phyloP scores from a whole-genome alignment of 805 yeast species.

The Pichia nakasei region DNA sequence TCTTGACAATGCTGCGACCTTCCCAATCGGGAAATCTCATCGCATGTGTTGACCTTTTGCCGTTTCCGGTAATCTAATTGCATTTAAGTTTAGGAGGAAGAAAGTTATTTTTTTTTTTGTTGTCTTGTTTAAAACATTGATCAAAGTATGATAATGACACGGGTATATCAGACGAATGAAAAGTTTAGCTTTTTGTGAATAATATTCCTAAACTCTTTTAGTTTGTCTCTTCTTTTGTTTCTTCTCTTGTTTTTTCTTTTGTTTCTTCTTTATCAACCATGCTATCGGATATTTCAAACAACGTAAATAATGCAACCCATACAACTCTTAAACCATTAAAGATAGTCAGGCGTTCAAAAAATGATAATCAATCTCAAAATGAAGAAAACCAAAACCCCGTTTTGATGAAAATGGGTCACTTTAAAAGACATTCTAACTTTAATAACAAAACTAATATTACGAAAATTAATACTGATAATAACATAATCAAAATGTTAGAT shows the following conservation, averaged over 20 bases:
- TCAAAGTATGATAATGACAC: too few species aligned
- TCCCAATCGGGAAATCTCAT: slow-evolving; percentile 1
- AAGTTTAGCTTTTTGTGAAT: not conserved
- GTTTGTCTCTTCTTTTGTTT: not conserved
- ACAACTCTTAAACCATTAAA: slow-evolving; percentile 3
- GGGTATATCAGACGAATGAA: too few species aligned
- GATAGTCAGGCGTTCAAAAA: slow-evolving; percentile 4
- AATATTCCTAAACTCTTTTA: too few species aligned
- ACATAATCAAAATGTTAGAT: slow-evolving; percentile 3
- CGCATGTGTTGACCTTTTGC: not conserved
- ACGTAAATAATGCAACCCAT: not conserved
- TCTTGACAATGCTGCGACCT: too few species aligned
- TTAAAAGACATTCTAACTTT: not conserved
- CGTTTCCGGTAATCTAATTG: not conserved
- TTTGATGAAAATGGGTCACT: not conserved
- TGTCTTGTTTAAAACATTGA: too few species aligned
- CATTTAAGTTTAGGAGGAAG: too few species aligned
- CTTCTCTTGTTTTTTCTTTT: not conserved
- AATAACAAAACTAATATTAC: not conserved
- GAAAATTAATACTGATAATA: not conserved
- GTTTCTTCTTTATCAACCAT: not conserved
- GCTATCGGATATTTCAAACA: slow-evolving; percentile 15
- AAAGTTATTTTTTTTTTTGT: too few species aligned
- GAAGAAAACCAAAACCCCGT: not conserved
- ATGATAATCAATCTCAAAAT: not conserved